A percentile compares a stretch with the other conserved stretches of the same genome.
Evolutionary conservation across 257 asterid genomes (phyloP).

Genomic region (Coffea eugenioides): DNA sequence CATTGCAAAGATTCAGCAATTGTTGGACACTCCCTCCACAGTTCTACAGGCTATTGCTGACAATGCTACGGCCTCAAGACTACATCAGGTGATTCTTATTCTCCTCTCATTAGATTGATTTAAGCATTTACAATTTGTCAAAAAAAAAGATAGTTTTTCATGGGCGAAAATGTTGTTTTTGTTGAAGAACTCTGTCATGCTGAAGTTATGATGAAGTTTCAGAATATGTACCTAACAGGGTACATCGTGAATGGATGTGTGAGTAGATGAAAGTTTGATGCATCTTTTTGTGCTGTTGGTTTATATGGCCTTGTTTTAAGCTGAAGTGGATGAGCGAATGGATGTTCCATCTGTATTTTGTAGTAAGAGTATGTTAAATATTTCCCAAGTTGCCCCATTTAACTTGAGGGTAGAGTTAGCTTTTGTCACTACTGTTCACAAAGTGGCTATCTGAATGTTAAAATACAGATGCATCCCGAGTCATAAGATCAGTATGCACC

Average conservation of each 20-base stretch:
- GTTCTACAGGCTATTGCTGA: conserved; percentile 44
- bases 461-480: not conserved
- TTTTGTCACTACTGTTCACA: not conserved
- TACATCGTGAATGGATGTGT: not conserved
- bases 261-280: not conserved
- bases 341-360: not conserved
- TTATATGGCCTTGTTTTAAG: not conserved
- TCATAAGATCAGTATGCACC: not conserved
- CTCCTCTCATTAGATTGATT: conserved; percentile 4
- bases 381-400: not conserved
- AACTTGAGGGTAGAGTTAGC: not conserved
- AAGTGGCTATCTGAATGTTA: not conserved
- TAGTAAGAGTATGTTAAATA: not conserved
- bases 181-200: not conserved
- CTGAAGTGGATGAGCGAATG: not conserved
- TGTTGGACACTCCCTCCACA: conserved; percentile 51
- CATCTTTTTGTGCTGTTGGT: not conserved
- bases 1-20: conserved; percentile 60
- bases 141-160: not conserved
- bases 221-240: not conserved
- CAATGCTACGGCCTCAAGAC: conserved; percentile 48
- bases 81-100: conserved; percentile 63
- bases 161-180: not conserved
- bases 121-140: not conserved
- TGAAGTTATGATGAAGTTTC: not conserved